These are phyloP conservation scores for Capsicum baccatum DNA, from an alignment of 257 asterid species.

Conservation along the genomic window DNA sequence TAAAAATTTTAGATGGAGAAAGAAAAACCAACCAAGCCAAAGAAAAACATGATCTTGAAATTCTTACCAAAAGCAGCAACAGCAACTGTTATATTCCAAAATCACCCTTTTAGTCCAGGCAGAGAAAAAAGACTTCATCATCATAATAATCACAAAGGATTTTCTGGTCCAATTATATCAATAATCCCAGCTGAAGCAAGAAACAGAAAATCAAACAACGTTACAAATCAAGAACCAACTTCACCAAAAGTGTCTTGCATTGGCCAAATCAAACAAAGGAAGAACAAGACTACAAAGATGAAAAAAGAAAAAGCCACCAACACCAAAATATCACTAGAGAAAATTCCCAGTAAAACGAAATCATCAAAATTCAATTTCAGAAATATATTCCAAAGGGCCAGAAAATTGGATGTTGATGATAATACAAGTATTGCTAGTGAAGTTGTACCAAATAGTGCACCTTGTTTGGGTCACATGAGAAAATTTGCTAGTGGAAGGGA, in stretches of 20 bases:
- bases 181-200: slow-evolving; percentile 45
- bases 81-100: slow-evolving; percentile 40
- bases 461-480: slow-evolving; percentile 56
- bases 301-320: neutral
- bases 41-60: slow-evolving; percentile 38
- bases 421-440: neutral
- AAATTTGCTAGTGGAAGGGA: slow-evolving; percentile 77
- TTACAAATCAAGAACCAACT: slow-evolving; percentile 49
- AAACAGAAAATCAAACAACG: slow-evolving; percentile 36
- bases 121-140: slow-evolving; percentile 23
- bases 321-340: neutral
- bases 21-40: slow-evolving; percentile 41
- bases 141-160: slow-evolving; percentile 34
- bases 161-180: slow-evolving; percentile 48
- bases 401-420: slow-evolving; percentile 32
- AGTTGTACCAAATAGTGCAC: slow-evolving; percentile 30
- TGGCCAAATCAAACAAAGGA: slow-evolving; percentile 57
- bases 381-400: slow-evolving; percentile 33
- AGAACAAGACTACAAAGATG: neutral
- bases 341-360: slow-evolving; percentile 27
- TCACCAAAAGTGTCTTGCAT: slow-evolving; percentile 68
- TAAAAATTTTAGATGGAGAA: slow-evolving; percentile 37
- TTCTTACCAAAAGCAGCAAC: slow-evolving; percentile 46
- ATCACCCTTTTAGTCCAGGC: slow-evolving; percentile 51
- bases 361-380: neutral